Conservation (phyloP, 345 rosid genomes). For the Rhodomyrtus tomentosa region DNA sequence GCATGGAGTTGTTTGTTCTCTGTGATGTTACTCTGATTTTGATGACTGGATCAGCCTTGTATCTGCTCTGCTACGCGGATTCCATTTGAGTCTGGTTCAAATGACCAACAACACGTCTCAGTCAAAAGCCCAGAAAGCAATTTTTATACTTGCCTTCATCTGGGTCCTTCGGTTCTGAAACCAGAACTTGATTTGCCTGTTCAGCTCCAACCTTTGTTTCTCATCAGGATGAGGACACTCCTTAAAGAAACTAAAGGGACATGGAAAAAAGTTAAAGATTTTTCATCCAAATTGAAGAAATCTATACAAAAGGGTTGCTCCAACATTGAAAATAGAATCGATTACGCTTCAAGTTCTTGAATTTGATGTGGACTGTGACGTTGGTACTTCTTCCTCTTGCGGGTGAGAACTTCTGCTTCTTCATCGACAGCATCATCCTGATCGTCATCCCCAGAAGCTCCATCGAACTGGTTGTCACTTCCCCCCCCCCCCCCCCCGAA, state of each 20-base stretch:
- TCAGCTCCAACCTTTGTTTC: slow-evolving; percentile 45
- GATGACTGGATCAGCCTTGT: too few species aligned
- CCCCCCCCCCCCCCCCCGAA: too few species aligned
- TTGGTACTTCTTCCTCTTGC: too few species aligned
- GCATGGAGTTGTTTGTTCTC: too few species aligned
- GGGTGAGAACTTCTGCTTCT: too few species aligned
- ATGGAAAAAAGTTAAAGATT: neutral
- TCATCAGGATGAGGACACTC: slow-evolving; percentile 65
- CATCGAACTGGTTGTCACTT: too few species aligned
- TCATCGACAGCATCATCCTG: too few species aligned
- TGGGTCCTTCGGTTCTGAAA: slow-evolving; percentile 40
- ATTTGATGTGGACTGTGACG: slow-evolving; percentile 49
- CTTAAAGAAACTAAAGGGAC: slow-evolving; percentile 31
- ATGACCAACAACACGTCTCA: neutral
- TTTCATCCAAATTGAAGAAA: neutral
- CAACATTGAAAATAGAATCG: neutral
- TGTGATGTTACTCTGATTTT: too few species aligned
- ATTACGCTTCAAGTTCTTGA: slow-evolving; percentile 72
- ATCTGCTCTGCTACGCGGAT: too few species aligned
- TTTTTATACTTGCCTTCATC: slow-evolving; percentile 30
- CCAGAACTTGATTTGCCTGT: slow-evolving; percentile 67
- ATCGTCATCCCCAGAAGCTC: too few species aligned
- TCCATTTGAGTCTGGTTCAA: slow-evolving; percentile 54
- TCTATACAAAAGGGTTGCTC: neutral
- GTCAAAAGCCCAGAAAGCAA: neutral